Base-by-base conservation (phyloP, 2,329 filamentous ascomycete genomes). In the Sporothrix inflata region DNA sequence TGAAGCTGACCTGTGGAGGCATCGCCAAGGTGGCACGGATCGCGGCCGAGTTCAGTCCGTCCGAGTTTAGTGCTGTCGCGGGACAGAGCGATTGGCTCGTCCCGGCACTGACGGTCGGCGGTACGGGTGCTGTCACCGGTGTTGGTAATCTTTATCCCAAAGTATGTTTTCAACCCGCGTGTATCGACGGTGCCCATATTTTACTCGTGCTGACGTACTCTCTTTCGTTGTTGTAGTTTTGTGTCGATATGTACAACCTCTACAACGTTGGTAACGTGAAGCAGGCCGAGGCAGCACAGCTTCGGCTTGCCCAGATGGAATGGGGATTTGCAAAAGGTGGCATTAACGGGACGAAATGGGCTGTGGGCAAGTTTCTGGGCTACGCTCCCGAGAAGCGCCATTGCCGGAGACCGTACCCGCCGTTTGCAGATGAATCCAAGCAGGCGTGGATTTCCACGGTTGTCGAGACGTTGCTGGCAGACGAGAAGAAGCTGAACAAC, bases 21-120 rank as follows among this genome's bases (percentile, higher is more conserved):
- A 91, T 91, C 40, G 90, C 88, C 66, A 93, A 93, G 80, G 85
- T 92, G 63, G 87, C 88, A 1, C 84, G 90, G 7, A 84, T 93
- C 2, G 73, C 78, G 14, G 81, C 81, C 0, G 74, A 79, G 71
- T 82, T 90, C 74, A 79, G 83, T 0, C 80, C 85, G 0, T 81
- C 86, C 0, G 79, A 85, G 9, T 94, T 94, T 77, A 87, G 89
- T 1, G 87, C 88, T 0, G 92, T 88, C 76, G 91, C 90, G 0
- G 92, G 91, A 0, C 91, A 93, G 80, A 88, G 87, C 2, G 91
- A 93, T 77, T 93, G 91, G 80, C 80, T 93, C 7, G 82, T 90
- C 60, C 87, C 87, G 1, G 87, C 86, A 0, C 78, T 91, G 55
- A 84, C 84, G 1, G 85, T 86, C 4, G 88, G 89, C 34, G 85